phyloP scores from a whole-genome alignment of 192 early-diverging fungal genomes.

The Umbelopsis sp. region DNA sequence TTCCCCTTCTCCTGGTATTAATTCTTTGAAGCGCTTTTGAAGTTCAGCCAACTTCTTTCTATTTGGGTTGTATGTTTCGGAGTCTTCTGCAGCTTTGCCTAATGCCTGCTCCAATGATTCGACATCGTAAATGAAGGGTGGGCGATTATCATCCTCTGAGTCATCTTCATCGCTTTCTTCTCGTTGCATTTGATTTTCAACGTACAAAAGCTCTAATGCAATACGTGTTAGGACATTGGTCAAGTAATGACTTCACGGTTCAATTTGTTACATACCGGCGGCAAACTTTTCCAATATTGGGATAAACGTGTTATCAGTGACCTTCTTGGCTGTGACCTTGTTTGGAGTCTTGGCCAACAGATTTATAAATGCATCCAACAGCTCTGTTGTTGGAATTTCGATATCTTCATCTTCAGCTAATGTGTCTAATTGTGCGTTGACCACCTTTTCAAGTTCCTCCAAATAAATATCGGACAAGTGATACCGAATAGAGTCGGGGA shows the following conservation, averaged over 20 bases:
- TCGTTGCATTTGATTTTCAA: slow-evolving; percentile 37
- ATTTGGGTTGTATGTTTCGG: slow-evolving; percentile 4
- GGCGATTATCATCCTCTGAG: slow-evolving; percentile 32
- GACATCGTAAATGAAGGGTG: slow-evolving; percentile 22
- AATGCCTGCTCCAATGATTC: not conserved
- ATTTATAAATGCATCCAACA: slow-evolving; percentile 55
- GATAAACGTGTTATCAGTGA: slow-evolving; percentile 50
- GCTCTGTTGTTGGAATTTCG: slow-evolving; percentile 48
- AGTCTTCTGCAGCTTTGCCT: not conserved
- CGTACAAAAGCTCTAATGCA: slow-evolving; percentile 14
- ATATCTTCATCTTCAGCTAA: slow-evolving; percentile 30
- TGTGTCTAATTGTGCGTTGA: slow-evolving; percentile 44
- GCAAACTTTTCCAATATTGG: slow-evolving; percentile 40
- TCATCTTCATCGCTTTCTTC: slow-evolving; percentile 40
- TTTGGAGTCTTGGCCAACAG: slow-evolving; percentile 51
- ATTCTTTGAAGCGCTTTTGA: slow-evolving; percentile 7
- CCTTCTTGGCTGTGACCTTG: slow-evolving; percentile 49
- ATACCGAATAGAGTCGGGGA: slow-evolving; percentile 70
- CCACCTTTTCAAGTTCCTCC: slow-evolving; percentile 67
- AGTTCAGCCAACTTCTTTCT: slow-evolving; percentile 10
- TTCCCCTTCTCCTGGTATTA: slow-evolving; percentile 25
- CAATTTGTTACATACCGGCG: slow-evolving; percentile 10
- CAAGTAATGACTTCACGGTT: not conserved
- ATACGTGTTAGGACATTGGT: not conserved
- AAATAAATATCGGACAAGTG: slow-evolving; percentile 74